Percentiles rank a stretch among this genome's conserved stretches.
phyloP scores from a whole-genome alignment of 2,329 filamentous ascomycete species.

The Penicillium paneum region DNA sequence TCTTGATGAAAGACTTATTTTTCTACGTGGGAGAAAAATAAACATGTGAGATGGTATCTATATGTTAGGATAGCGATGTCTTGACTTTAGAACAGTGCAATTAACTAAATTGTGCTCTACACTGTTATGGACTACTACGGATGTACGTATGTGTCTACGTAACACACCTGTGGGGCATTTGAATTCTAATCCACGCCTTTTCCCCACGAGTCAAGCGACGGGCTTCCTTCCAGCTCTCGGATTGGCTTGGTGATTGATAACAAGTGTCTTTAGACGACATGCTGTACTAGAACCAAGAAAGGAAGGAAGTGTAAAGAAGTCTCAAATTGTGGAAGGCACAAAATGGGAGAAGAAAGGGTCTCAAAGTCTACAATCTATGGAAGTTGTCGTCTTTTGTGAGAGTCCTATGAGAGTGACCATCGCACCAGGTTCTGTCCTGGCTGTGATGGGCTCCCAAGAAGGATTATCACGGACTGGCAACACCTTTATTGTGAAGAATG shows the following conservation, averaged over 20 bases:
- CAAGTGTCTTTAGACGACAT: too few species aligned
- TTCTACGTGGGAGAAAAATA: not conserved
- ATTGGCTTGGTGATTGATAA: too few species aligned
- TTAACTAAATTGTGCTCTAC: not conserved
- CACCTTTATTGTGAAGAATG: conserved; percentile 1
- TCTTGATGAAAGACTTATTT: not conserved
- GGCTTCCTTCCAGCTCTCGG: too few species aligned
- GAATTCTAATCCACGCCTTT: too few species aligned
- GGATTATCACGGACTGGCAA: not conserved
- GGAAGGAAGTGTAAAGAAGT: too few species aligned
- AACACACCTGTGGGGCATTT: not conserved
- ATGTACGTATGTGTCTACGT: not conserved
- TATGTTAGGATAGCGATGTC: not conserved
- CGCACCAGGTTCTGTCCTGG: not conserved
- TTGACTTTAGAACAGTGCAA: not conserved
- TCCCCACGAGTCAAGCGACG: too few species aligned
- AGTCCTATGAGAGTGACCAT: not conserved
- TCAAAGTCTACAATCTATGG: too few species aligned
- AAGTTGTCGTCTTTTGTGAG: too few species aligned
- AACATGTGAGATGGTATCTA: not conserved
- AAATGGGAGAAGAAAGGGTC: too few species aligned
- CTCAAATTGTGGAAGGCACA: too few species aligned
- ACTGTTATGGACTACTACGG: not conserved
- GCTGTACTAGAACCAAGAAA: too few species aligned
- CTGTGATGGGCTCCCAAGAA: not conserved